These are phyloP conservation scores for Beauveria medogensis DNA, from an alignment of 2,329 filamentous ascomycete species.

Conservation along the genomic window DNA sequence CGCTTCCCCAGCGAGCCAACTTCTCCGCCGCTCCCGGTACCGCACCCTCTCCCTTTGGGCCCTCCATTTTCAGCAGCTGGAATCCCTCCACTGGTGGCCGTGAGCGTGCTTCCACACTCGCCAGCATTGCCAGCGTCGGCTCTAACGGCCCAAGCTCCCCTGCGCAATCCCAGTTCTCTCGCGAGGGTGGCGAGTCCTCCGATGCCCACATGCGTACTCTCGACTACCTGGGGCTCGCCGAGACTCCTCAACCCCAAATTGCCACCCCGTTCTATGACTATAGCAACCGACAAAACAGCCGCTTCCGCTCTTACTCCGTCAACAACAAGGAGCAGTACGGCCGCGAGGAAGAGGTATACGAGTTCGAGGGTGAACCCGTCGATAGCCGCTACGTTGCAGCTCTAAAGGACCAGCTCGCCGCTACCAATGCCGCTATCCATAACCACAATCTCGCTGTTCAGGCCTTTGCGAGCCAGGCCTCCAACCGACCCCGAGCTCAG, in stretches of 20 bases:
- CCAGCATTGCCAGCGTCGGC: slow-evolving; percentile 72
- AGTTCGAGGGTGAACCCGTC: slow-evolving; percentile 39
- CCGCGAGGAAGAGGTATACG: slow-evolving; percentile 76
- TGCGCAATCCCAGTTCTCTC: slow-evolving; percentile 75
- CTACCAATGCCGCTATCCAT: slow-evolving; percentile 65
- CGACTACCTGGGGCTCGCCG: slow-evolving; percentile 90
- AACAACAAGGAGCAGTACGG: slow-evolving; percentile 98
- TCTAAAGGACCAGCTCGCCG: slow-evolving; percentile 54
- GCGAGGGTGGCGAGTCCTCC: slow-evolving; percentile 74
- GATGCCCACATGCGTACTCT: slow-evolving; percentile 85
- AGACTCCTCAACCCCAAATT: slow-evolving; percentile 79
- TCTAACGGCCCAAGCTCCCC: slow-evolving; percentile 89
- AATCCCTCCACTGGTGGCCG: slow-evolving; percentile 56
- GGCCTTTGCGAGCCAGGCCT: slow-evolving; percentile 79
- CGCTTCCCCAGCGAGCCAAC: slow-evolving; percentile 81
- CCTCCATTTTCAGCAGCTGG: slow-evolving; percentile 88
- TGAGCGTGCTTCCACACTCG: slow-evolving; percentile 78
- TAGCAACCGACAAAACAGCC: slow-evolving; percentile 69
- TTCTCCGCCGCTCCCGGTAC: slow-evolving; percentile 50
- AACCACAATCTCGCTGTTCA: slow-evolving; percentile 92
- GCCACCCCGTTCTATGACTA: slow-evolving; percentile 63
- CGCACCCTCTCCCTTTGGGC: slow-evolving; percentile 64
- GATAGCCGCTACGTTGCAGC: slow-evolving; percentile 53
- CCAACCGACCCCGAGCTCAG: slow-evolving; percentile 76
- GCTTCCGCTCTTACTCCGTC: slow-evolving; percentile 95